Conservation (phyloP, 164 flowering plant genomes). For the Sedum album region DNA sequence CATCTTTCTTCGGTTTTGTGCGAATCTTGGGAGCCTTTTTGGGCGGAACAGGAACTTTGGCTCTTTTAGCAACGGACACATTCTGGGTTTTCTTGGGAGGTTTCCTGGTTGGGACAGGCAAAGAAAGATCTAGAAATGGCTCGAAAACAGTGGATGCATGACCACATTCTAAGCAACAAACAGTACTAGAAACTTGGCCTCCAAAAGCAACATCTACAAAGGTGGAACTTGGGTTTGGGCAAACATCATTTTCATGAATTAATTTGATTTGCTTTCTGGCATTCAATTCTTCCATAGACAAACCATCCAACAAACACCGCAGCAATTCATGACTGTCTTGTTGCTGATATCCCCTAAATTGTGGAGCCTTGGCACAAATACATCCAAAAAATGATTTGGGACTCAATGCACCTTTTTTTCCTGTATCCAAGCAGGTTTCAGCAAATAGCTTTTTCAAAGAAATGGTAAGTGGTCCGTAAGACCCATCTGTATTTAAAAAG, state of each 20-base stretch:
- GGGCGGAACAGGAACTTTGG: constrained; percentile 36
- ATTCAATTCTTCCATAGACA: constrained; percentile 54
- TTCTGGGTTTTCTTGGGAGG: constrained; percentile 37
- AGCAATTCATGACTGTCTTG: constrained; percentile 97
- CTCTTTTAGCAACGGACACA: constrained; percentile 40
- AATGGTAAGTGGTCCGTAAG: constrained; percentile 49
- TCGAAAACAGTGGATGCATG: constrained; percentile 79
- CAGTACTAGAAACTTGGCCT: constrained; percentile 80
- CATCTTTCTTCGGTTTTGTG: constrained; percentile 30
- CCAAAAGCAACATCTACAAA: constrained; percentile 76
- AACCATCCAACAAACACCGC: constrained; percentile 75
- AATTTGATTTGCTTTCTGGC: constrained; percentile 25
- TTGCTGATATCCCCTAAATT: constrained; percentile 83
- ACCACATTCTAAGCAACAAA: constrained; percentile 74
- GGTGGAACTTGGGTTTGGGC: constrained; percentile 23
- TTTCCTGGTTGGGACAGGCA: constrained; percentile 78
- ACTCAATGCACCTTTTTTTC: constrained; percentile 42
- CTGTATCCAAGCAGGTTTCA: constrained; percentile 44
- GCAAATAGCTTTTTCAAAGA: constrained; percentile 64
- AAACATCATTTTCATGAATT: constrained; percentile 21
- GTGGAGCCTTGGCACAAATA: constrained; percentile 80
- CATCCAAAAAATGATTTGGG: constrained; percentile 69
- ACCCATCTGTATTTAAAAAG: constrained; percentile 35
- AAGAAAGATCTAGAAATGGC: constrained; percentile 84
- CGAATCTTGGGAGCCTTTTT: constrained; percentile 41